Evolutionary conservation across 2,329 filamentous ascomycete genomes (phyloP).

Genomic region (Epichloe hybrida): DNA sequence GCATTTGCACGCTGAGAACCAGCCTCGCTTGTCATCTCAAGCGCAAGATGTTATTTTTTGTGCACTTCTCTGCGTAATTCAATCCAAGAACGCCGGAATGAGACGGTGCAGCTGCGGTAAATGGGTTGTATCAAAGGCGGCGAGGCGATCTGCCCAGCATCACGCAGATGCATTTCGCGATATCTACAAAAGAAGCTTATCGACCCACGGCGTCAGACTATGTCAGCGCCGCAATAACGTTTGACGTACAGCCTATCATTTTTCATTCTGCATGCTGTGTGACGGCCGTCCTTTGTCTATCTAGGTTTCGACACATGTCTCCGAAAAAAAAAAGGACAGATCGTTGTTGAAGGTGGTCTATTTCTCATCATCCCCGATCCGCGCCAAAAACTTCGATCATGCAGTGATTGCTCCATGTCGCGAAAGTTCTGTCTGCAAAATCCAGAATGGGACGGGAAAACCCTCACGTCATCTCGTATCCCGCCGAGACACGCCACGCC

Average conservation of each 20-base stretch:
- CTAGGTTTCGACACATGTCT: too few species aligned
- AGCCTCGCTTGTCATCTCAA: not conserved
- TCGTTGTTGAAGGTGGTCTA: too few species aligned
- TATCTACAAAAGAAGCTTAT: not conserved
- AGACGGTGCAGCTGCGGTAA: not conserved
- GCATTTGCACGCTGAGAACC: not conserved
- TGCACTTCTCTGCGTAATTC: not conserved
- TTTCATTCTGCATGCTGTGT: not conserved
- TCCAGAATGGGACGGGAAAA: too few species aligned
- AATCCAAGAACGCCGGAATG: not conserved
- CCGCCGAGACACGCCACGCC: not conserved
- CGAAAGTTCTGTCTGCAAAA: too few species aligned
- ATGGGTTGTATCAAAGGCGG: not conserved
- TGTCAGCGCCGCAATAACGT: not conserved
- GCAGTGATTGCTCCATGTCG: too few species aligned
- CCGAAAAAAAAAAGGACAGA: too few species aligned
- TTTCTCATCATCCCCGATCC: too few species aligned
- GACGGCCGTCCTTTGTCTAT: not conserved
- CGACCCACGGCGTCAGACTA: not conserved
- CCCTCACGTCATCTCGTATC: not conserved
- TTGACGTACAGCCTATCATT: not conserved
- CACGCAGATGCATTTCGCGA: not conserved
- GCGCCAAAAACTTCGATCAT: too few species aligned
- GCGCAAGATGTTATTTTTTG: not conserved
- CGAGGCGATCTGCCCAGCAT: not conserved